A percentile compares a stretch with the other conserved stretches of the same genome.
Conservation (phyloP, 2,329 filamentous ascomycete genomes). For the Ophiostoma triangulosporum region DNA sequence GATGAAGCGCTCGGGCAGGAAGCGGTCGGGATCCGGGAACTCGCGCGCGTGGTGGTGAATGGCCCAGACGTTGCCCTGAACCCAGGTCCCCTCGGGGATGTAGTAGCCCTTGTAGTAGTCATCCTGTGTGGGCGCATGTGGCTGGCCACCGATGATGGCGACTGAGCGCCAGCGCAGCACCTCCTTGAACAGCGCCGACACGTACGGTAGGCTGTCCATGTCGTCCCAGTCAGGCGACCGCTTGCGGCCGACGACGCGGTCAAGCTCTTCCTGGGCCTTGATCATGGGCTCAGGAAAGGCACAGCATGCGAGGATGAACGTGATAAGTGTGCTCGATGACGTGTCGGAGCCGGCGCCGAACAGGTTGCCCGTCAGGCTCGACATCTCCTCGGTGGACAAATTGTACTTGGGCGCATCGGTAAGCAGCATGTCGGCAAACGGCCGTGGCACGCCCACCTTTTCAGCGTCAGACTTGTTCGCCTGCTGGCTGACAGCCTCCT, state of each 20-base stretch:
- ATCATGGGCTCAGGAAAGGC: slow-evolving; percentile 32
- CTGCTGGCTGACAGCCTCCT: slow-evolving; percentile 32
- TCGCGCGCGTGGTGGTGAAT: slow-evolving; percentile 33
- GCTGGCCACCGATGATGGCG: slow-evolving; percentile 35
- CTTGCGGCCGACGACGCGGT: slow-evolving; percentile 32
- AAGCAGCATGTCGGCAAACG: slow-evolving; percentile 35
- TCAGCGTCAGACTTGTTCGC: slow-evolving; percentile 15
- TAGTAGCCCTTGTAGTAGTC: slow-evolving; percentile 33
- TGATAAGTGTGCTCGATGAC: slow-evolving; percentile 30
- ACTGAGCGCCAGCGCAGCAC: slow-evolving; percentile 42
- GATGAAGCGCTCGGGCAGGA: slow-evolving; percentile 29
- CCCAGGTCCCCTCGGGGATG: slow-evolving; percentile 35
- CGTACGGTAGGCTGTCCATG: slow-evolving; percentile 34
- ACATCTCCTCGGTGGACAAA: slow-evolving; percentile 31
- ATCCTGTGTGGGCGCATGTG: slow-evolving; percentile 34
- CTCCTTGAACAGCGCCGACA: slow-evolving; percentile 41
- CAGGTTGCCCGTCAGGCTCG: slow-evolving; percentile 32
- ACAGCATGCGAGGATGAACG: slow-evolving; percentile 36
- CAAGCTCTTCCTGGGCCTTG: slow-evolving; percentile 38
- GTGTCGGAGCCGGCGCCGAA: slow-evolving; percentile 37
- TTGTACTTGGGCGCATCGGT: slow-evolving; percentile 31
- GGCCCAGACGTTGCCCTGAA: slow-evolving; percentile 38
- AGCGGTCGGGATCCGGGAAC: slow-evolving; percentile 32
- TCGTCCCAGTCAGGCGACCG: slow-evolving; percentile 36
- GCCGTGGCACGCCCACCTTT: slow-evolving; percentile 16